Evolutionary conservation across 2,329 filamentous ascomycete species (phyloP).

Genomic region (Botrytis aclada): DNA sequence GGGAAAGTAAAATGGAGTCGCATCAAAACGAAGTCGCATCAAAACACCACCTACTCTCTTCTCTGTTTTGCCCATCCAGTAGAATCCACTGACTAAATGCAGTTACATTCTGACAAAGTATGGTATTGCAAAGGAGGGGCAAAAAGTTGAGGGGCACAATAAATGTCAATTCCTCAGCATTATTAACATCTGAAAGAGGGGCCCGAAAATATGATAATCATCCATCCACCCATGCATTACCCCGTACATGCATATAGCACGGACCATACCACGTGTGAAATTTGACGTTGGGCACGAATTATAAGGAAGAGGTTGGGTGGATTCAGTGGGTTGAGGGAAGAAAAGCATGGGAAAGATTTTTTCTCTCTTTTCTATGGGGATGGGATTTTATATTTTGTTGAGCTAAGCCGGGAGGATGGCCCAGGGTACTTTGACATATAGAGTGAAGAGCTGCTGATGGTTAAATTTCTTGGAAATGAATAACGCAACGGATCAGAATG

Average conservation of each 20-base stretch:
- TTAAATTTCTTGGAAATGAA: neutral
- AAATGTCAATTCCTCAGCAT: neutral
- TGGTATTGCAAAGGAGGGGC: neutral
- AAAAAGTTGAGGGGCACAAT: neutral
- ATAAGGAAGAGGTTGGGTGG: neutral
- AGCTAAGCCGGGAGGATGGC: neutral
- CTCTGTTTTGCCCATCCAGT: neutral
- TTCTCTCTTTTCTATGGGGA: neutral
- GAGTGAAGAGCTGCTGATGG: neutral
- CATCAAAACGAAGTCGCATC: neutral
- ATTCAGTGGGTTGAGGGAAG: neutral
- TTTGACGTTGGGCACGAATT: constrained; percentile 2
- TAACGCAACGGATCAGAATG: neutral
- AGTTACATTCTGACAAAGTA: neutral
- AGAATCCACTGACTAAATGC: neutral
- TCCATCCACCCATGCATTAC: neutral
- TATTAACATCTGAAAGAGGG: neutral
- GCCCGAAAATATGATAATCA: neutral
- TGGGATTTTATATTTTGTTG: neutral
- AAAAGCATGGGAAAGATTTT: neutral
- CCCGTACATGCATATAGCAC: constrained; percentile 6
- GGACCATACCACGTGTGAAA: neutral
- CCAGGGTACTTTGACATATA: neutral
- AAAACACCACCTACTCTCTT: neutral
- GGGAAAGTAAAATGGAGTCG: neutral